Evolutionary conservation across 2,329 filamentous ascomycete species (phyloP).

Genomic region (Teratosphaeria epicoccoides): DNA sequence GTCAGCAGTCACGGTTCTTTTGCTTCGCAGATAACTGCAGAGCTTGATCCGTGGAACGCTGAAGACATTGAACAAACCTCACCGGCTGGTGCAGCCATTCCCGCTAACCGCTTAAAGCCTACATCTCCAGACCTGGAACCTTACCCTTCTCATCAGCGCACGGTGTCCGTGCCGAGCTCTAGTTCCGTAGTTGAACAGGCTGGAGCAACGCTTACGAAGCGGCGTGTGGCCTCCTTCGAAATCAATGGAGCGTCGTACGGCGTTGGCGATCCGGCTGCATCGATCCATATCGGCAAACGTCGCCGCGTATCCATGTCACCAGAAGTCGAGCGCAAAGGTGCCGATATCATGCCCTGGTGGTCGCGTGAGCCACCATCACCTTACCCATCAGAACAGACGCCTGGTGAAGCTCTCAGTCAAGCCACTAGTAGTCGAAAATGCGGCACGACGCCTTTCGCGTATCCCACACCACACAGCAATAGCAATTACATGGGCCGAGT

Average conservation of each 20-base stretch:
- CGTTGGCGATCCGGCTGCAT: conserved; percentile 4
- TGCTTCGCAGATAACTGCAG: conserved; percentile 19
- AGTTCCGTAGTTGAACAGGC: conserved; percentile 8
- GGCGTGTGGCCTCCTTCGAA: conserved; percentile 24
- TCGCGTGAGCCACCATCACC: conserved; percentile 35
- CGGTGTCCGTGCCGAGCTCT: conserved; percentile 20
- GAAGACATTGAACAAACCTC: conserved; percentile 1
- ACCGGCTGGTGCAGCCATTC: not conserved
- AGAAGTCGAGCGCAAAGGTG: conserved; percentile 22
- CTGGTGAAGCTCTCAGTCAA: conserved; percentile 13
- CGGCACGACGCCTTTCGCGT: conserved; percentile 53
- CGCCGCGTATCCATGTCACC: conserved; percentile 50
- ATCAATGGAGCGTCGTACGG: conserved; percentile 13
- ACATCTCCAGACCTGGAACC: conserved; percentile 28
- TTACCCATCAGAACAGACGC: conserved; percentile 24
- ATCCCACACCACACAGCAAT: conserved; percentile 60
- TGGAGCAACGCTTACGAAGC: conserved; percentile 14
- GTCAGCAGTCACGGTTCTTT: conserved; percentile 41
- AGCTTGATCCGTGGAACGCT: conserved; percentile 10
- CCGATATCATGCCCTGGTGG: conserved; percentile 32
- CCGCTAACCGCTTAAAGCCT: not conserved
- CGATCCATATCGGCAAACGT: conserved; percentile 29
- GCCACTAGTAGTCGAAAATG: conserved; percentile 30
- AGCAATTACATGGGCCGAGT: conserved; percentile 21
- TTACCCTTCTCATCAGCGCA: conserved; percentile 8